phyloP scores from a whole-genome alignment of 2,329 filamentous ascomycete species.

The Fusarium praegraminearum region DNA sequence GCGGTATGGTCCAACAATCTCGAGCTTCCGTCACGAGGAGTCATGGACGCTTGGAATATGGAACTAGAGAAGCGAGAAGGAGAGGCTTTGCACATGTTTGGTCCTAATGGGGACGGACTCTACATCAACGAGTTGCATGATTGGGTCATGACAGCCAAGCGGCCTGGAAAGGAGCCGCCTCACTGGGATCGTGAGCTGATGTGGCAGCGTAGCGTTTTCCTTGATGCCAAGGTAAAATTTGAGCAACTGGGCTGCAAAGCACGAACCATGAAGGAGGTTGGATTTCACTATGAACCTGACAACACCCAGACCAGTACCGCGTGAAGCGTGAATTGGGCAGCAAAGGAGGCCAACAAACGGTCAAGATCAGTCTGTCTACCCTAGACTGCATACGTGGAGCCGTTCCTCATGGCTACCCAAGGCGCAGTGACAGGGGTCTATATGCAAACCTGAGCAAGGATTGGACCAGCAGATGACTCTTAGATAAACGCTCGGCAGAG shows the following conservation, averaged over 20 bases:
- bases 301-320: constrained; percentile 5
- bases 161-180: constrained; percentile 74
- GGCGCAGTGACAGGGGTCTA: constrained; percentile 12
- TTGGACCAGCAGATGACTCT: constrained; percentile 4
- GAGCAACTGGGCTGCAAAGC: constrained; percentile 73
- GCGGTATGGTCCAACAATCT: constrained; percentile 81
- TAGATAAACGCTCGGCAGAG: constrained; percentile 32
- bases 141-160: constrained; percentile 66
- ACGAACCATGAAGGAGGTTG: constrained; percentile 76
- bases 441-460: neutral
- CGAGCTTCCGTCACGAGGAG: constrained; percentile 68
- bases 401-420: neutral
- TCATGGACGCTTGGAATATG: constrained; percentile 79
- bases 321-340: constrained; percentile 3
- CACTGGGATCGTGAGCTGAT: constrained; percentile 77
- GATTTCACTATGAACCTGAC: constrained; percentile 67
- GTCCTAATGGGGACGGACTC: constrained; percentile 64
- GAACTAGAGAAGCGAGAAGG: constrained; percentile 67
- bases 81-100: constrained; percentile 50
- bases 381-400: neutral
- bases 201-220: constrained; percentile 78
- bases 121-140: constrained; percentile 78
- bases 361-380: constrained; percentile 1
- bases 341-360: constrained; percentile 3
- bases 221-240: constrained; percentile 79